Conservation (phyloP, 192 early-diverging fungal genomes). For the Mortierella hygrophila region DNA sequence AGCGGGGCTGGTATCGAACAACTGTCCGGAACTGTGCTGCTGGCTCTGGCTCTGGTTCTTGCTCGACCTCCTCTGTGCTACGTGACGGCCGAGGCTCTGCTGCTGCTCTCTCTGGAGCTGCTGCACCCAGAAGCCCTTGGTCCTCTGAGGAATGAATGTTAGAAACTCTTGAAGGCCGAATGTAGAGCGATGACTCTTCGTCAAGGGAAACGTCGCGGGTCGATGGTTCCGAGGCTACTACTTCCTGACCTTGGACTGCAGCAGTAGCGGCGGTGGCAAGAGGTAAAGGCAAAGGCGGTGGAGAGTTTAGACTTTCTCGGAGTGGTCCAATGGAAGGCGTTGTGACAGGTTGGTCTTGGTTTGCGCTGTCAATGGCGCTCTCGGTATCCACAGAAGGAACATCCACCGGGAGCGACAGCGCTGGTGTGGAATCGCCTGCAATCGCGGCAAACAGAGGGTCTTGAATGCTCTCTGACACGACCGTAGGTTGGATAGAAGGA, state of each 20-base stretch:
- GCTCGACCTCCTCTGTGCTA: neutral
- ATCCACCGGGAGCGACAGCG: neutral
- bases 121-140: neutral
- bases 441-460: neutral
- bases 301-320: conserved; percentile 20
- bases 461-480: neutral
- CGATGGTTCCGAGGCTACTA: neutral
- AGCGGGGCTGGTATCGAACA: conserved; percentile 44
- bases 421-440: neutral
- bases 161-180: neutral
- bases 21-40: conserved; percentile 34
- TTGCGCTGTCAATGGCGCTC: neutral
- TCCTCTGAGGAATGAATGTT: neutral
- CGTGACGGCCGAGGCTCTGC: neutral
- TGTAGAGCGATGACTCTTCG: neutral
- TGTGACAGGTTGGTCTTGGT: neutral
- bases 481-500: neutral
- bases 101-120: neutral
- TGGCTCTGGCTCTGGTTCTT: neutral
- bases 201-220: neutral
- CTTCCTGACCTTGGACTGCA: neutral
- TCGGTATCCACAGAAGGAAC: neutral
- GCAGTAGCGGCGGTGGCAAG: conserved; percentile 11
- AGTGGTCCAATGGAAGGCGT: conserved; percentile 18
- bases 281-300: conserved; percentile 35